These are phyloP conservation scores for Populus davidiana DNA, from an alignment of 345 rosid species.

Conservation along the genomic window DNA sequence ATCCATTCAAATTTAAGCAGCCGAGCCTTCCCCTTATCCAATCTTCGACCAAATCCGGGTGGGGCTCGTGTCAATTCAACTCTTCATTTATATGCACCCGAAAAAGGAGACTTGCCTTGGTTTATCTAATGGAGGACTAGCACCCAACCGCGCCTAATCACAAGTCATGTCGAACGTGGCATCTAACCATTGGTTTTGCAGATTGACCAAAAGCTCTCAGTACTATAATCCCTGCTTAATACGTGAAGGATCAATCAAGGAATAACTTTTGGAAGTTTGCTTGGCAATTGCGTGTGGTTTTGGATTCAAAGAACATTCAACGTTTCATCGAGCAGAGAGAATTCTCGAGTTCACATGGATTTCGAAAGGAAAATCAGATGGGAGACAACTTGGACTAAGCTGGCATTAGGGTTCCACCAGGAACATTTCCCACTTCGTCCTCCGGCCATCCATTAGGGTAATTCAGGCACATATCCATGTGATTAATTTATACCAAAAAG, in stretches of 20 bases:
- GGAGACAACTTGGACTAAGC: background rate
- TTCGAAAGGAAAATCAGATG: background rate
- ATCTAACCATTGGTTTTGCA: background rate
- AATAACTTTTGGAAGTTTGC: background rate
- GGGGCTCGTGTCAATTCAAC: background rate
- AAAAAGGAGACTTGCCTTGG: background rate
- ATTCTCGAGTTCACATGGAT: background rate
- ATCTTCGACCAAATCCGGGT: background rate
- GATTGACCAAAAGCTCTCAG: background rate
- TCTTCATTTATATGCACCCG: no score
- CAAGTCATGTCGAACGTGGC: background rate
- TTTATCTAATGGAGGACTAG: background rate
- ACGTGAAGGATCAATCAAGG: constrained; percentile 1
- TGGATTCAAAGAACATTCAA: background rate
- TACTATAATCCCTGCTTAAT: background rate
- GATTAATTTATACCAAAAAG: no score
- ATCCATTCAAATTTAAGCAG: background rate
- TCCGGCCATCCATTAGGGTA: background rate
- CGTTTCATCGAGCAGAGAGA: no score
- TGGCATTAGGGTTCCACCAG: background rate
- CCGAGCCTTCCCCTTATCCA: background rate
- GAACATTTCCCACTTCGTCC: background rate
- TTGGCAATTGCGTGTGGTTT: constrained; percentile 7
- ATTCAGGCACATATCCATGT: background rate
- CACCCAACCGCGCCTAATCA: background rate